Evolutionary conservation across 805 yeast species (phyloP), one percentile per base, ranked within the genome.

Genomic region (Clavispora vitiphila): DNA sequence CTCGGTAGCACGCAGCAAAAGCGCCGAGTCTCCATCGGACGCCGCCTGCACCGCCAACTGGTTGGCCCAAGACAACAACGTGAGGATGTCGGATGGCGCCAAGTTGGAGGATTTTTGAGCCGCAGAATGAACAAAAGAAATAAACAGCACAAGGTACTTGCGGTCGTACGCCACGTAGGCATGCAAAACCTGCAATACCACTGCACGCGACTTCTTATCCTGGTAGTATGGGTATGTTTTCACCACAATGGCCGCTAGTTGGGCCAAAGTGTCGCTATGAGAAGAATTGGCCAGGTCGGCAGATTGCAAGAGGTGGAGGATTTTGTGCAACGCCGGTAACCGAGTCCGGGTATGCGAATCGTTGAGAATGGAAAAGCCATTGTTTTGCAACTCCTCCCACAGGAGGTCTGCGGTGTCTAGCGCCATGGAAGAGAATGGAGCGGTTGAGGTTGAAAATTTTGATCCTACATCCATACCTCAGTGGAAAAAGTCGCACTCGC

Each of bases 11-110:
- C 46, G 24, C 10, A 10, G 34, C 26, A 19, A 3, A 18, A 14
- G 27, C 5, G 9, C 27, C 14, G 27, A 12, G 14, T 7, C 31
- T 16, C 18, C 16, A 3, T 2, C 18, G n/a, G n/a, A n/a, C 11
- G 19, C 31, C 11, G 62, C 53, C 42, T 38, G 42, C 14, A 34
- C 57, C 46, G 20, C 64, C 34, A 57, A 77, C 53, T 37, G 57
- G 56, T 71, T 68, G 35, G 69, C 60, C 89, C 90, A 84, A 14
- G 70, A 68, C 31, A 84, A 62, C 20, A 84, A 59, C 22, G 81
- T 72, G 48, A 80, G 56, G 45, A 80, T 65, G 57, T 80, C 86
- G 2, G 77, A 65, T 5, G 74, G 57, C 1, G 91, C 84, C 43
- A 74, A 66, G 29, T 49, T 50, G 36, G 40, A 19, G n/a, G 71